Evolutionary conservation across 1,284 basidiomycete genomes (phyloP).

Genomic region (Apiotrichum laibachii): DNA sequence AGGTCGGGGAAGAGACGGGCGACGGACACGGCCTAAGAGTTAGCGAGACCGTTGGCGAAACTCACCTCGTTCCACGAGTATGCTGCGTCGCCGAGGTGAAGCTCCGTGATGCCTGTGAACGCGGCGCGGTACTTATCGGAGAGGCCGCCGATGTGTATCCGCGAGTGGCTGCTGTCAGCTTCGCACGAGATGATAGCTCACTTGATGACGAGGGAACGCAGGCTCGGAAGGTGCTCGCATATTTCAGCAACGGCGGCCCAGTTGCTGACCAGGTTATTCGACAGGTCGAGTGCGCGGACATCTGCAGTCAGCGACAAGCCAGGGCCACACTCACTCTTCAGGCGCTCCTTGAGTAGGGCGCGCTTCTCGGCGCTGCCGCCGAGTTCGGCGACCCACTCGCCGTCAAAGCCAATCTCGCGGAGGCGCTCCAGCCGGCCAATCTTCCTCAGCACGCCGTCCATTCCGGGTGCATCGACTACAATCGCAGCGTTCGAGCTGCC

Average conservation of each 20-base stretch:
- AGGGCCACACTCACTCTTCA: conserved; percentile 23
- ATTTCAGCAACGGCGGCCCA: conserved; percentile 73
- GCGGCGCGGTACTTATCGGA: conserved; percentile 46
- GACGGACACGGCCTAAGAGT: conserved; percentile 50
- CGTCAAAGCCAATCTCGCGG: conserved; percentile 73
- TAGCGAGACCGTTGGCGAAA: neutral
- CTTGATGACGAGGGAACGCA: conserved; percentile 75
- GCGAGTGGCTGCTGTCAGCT: conserved; percentile 29
- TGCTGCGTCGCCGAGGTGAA: conserved; percentile 73
- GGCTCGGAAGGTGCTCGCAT: conserved; percentile 59
- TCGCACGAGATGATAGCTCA: conserved; percentile 43
- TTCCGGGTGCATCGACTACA: conserved; percentile 77
- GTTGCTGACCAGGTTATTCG: conserved; percentile 67
- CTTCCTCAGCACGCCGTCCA: conserved; percentile 72
- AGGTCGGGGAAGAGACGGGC: conserved; percentile 62
- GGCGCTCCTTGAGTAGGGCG: conserved; percentile 29
- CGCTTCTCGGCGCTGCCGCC: conserved; percentile 53
- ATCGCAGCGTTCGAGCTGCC: conserved; percentile 80
- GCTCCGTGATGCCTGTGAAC: conserved; percentile 61
- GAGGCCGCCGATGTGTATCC: conserved; percentile 59
- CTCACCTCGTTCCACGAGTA: conserved; percentile 67
- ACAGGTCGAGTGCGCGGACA: conserved; percentile 76
- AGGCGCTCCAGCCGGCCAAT: conserved; percentile 67
- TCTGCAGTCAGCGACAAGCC: conserved; percentile 55
- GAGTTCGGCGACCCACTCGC: conserved; percentile 58